These are phyloP conservation scores for Xylaria multiplex DNA, from an alignment of 2,329 filamentous ascomycete genomes.

Conservation along the genomic window DNA sequence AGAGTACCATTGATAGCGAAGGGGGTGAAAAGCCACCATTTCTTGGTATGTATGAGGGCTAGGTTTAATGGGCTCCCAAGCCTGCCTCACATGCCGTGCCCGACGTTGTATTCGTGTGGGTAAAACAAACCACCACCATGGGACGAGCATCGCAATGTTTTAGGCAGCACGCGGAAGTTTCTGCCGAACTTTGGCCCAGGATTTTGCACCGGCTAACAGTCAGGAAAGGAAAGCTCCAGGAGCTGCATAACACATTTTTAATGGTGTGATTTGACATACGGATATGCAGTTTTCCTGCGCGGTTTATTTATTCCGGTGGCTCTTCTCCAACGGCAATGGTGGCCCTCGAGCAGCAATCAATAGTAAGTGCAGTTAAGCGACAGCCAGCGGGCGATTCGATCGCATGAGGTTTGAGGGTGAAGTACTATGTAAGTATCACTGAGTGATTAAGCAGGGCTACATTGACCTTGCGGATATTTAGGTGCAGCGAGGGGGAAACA, in stretches of 20 bases:
- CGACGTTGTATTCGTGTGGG: constrained; percentile 31
- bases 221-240: constrained; percentile 14
- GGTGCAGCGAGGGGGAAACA: constrained; percentile 41
- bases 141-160: constrained; percentile 5
- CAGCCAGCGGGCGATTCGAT: constrained; percentile 36
- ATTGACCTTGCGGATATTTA: constrained; percentile 42
- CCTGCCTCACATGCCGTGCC: constrained; percentile 18
- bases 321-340: constrained; percentile 14
- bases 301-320: constrained; percentile 19
- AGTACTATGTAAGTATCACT: constrained; percentile 21
- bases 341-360: background rate
- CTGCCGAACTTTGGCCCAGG: background rate
- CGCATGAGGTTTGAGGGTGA: constrained; percentile 42
- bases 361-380: constrained; percentile 42
- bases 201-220: background rate
- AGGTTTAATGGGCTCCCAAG: background rate
- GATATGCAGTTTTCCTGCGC: constrained; percentile 35
- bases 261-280: constrained; percentile 23
- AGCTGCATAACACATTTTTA: constrained; percentile 21
- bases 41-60: background rate
- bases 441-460: constrained; percentile 34
- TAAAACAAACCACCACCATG: constrained; percentile 5
- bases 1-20: constrained; percentile 16
- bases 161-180: constrained; percentile 1
- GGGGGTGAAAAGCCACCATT: background rate